Evolutionary conservation across 306 rosid genomes (phyloP).

Genomic region (Fragaria ananassa): DNA sequence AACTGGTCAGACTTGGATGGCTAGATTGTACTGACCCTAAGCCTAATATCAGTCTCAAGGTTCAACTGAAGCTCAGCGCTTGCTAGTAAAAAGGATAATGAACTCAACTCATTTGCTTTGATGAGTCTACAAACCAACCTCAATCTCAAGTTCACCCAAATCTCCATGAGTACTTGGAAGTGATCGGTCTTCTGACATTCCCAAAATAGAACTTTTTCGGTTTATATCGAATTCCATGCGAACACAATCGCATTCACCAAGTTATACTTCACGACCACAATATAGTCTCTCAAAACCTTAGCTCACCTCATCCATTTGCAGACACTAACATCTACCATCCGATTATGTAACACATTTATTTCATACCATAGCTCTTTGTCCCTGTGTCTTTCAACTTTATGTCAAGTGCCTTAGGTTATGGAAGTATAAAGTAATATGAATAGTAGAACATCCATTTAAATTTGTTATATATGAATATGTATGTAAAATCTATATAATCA

Average conservation of each 20-base stretch:
- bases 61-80: neutral
- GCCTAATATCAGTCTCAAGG: neutral
- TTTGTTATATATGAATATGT: neutral
- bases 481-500: neutral
- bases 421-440: neutral
- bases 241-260: neutral
- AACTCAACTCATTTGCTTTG: neutral
- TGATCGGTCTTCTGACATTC: neutral
- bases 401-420: conserved; percentile 4
- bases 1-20: neutral
- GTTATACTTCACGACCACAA: neutral
- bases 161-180: neutral
- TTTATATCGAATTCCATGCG: neutral
- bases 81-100: neutral
- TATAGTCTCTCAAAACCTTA: neutral
- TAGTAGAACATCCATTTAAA: neutral
- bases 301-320: neutral
- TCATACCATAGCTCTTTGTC: neutral
- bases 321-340: neutral
- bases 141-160: neutral
- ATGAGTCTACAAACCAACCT: neutral
- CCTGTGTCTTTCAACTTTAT: neutral
- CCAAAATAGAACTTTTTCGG: neutral
- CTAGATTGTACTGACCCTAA: neutral
- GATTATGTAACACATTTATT: neutral